Percentiles rank a stretch among this genome's conserved stretches.
These are phyloP conservation scores for Papilionanthe hybrid DNA, from an alignment of 116 monocot genomes.

Conservation along the genomic window DNA sequence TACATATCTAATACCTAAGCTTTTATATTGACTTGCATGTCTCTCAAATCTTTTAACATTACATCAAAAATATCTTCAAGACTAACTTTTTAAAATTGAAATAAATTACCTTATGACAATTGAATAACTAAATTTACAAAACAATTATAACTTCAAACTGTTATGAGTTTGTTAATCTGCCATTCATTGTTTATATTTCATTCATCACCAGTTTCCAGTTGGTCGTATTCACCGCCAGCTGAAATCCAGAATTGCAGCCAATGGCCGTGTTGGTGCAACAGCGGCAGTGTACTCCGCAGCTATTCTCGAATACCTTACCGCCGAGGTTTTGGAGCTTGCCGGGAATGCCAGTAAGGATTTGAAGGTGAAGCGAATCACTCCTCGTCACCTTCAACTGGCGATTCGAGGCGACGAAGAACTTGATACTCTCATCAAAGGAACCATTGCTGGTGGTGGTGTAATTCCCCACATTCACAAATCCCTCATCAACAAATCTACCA, in stretches of 20 bases:
- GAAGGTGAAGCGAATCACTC: constrained; percentile 57
- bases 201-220: constrained; percentile 35
- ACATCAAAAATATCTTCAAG: too few relatives aligned
- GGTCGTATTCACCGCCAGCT: constrained; percentile 46
- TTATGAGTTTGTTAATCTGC: too few relatives aligned
- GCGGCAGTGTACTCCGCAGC: constrained; percentile 53
- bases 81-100: too few relatives aligned
- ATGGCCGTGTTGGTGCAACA: constrained; percentile 55
- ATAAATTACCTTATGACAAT: too few relatives aligned
- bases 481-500: constrained; percentile 54
- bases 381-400: constrained; percentile 50
- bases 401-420: constrained; percentile 59
- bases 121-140: too few relatives aligned
- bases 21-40: too few relatives aligned
- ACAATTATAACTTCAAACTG: too few relatives aligned
- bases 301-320: constrained; percentile 52
- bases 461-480: constrained; percentile 70
- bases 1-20: too few relatives aligned
- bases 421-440: constrained; percentile 57
- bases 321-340: constrained; percentile 51
- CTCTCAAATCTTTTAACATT: too few relatives aligned
- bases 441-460: constrained; percentile 57
- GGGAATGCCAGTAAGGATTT: constrained; percentile 63
- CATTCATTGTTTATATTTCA: too few relatives aligned
- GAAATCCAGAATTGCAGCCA: constrained; percentile 33